phyloP scores from a whole-genome alignment of 768 basidiomycete species.

The Lactarius sanguifluus region DNA sequence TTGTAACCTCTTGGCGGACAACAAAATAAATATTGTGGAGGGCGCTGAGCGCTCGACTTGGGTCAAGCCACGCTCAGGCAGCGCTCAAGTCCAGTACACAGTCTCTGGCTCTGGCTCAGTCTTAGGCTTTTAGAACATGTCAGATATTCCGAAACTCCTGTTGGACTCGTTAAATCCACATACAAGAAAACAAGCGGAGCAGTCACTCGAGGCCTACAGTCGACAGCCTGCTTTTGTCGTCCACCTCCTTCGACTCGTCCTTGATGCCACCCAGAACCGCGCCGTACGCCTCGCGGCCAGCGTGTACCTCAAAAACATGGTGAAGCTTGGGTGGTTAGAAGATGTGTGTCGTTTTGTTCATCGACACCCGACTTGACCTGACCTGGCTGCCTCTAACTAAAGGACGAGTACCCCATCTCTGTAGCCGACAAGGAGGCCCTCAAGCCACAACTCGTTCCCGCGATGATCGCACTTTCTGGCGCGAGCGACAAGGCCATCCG shows the following conservation, averaged over 20 bases:
- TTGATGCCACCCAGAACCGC: constrained; percentile 62
- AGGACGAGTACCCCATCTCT: constrained; percentile 73
- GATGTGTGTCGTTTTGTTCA: constrained; percentile 53
- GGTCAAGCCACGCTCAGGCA: no score
- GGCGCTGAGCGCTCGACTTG: no score
- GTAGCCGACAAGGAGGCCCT: constrained; percentile 72
- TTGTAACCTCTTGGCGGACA: not conserved
- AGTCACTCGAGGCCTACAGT: constrained; percentile 65
- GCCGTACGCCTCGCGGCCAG: constrained; percentile 79
- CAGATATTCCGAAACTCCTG: constrained; percentile 67
- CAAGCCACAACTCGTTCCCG: constrained; percentile 77
- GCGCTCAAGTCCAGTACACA: no score
- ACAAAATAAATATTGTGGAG: no score
- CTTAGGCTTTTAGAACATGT: constrained; percentile 45
- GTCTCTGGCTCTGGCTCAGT: not conserved
- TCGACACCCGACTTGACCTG: constrained; percentile 8
- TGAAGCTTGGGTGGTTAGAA: constrained; percentile 78
- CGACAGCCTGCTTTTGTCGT: constrained; percentile 75
- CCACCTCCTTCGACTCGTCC: constrained; percentile 75
- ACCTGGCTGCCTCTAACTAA: constrained; percentile 22
- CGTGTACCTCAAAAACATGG: constrained; percentile 90
- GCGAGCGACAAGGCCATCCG: constrained; percentile 71
- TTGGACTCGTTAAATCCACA: constrained; percentile 67
- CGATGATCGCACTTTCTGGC: constrained; percentile 84
- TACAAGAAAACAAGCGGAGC: constrained; percentile 79